A percentile compares a stretch with the other conserved stretches of the same genome.
These are phyloP conservation scores for Fusarium subtropicale DNA, from an alignment of 2,329 filamentous ascomycete genomes.

Conservation along the genomic window DNA sequence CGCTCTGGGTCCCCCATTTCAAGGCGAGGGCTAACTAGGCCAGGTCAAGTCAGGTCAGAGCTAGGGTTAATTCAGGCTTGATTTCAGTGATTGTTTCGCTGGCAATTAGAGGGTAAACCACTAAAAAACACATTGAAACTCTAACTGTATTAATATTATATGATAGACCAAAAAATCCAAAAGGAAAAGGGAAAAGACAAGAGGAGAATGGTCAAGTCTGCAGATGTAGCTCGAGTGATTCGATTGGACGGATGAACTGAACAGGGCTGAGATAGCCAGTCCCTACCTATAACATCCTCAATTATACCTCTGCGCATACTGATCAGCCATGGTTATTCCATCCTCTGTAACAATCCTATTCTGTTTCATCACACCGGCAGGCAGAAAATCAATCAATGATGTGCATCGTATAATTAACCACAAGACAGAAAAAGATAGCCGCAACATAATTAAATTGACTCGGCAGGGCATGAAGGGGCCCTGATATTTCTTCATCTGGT, in stretches of 20 bases:
- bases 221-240: not conserved
- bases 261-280: conserved; percentile 22
- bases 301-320: not conserved
- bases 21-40: not conserved
- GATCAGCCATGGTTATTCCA: not conserved
- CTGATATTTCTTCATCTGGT: conserved; percentile 29
- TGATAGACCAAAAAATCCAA: not conserved
- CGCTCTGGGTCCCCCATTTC: conserved; percentile 21
- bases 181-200: not conserved
- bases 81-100: not conserved
- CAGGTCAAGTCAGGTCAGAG: not conserved
- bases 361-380: not conserved
- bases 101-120: not conserved
- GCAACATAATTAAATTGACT: not conserved
- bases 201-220: conserved; percentile 4
- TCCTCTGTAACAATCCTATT: not conserved
- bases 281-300: not conserved
- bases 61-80: not conserved
- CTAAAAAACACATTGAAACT: not conserved
- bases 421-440: not conserved
- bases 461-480: not conserved
- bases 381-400: not conserved
- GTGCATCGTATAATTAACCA: conserved; percentile 1
- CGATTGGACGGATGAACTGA: conserved; percentile 2
- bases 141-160: not conserved